Base-by-base conservation (phyloP, 495 filamentous ascomycete species). In the Trichoderma gamsii region DNA sequence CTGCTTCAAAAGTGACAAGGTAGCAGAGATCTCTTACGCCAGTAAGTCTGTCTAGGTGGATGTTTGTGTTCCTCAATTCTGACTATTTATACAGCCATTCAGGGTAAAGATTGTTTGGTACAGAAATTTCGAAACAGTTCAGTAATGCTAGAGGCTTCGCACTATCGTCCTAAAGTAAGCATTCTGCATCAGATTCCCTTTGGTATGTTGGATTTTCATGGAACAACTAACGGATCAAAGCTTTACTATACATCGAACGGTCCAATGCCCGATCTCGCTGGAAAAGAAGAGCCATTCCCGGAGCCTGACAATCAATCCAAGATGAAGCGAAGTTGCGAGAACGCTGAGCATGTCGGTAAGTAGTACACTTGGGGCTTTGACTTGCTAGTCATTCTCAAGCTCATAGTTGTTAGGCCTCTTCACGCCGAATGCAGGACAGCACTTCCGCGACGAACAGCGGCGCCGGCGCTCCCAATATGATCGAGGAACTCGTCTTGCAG, bases 91-190 rank as follows among this genome's bases (percentile, higher is more conserved):
- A 66, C 41, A 93, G 91, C 92, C 41, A 92, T 96, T 69, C 95
- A 99, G 79, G 95, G 94, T 49, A 88, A 88, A 70, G 94, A 96
- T 74, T 92, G 90, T 66, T 83, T 97, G 8, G 85, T 97, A 41
- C 89, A 95, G 73, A 96, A 97, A 71, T 98, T 99, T 77, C 89
- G 94, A 25, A 99, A 99, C 78, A 97, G 92, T 66, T 91, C 90
- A 5, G 92, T 99, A 16, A 97, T 97, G 90, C 79, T 92, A 13
- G 92, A 97, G 77, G 83, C 88, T 52, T 81, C 86, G 6, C 87
- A 88, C 25, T 94, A 90, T 73, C 89, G 93, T 12, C 94, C 94
- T 3, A 96, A 95, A 83, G 91, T 93, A 76, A 71, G 73, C 70
- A 51, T 12, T 41, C 46, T 25, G 12, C 21, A 25, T 1, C 3